Evolutionary conservation across 2,329 filamentous ascomycete species (phyloP).

Genomic region (Alternaria ventricosa): DNA sequence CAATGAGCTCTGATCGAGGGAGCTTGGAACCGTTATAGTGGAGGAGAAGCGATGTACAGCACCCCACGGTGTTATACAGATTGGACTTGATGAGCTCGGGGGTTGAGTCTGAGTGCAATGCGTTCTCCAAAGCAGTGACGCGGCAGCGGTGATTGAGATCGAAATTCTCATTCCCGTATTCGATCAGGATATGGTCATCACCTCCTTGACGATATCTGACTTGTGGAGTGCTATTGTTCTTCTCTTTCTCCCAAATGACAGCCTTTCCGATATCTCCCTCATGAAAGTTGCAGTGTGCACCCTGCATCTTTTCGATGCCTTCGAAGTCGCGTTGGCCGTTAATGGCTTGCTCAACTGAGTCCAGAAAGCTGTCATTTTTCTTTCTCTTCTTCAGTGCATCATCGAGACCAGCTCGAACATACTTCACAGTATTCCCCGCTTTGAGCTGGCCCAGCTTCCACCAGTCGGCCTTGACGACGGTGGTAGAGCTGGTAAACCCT

Average conservation of each 20-base stretch:
- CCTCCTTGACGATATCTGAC: slow-evolving; percentile 42
- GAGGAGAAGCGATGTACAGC: slow-evolving; percentile 54
- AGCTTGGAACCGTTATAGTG: slow-evolving; percentile 51
- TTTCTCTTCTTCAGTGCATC: slow-evolving; percentile 57
- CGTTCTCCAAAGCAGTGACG: slow-evolving; percentile 60
- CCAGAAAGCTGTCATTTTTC: slow-evolving; percentile 55
- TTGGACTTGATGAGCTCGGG: slow-evolving; percentile 48
- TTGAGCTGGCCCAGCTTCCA: slow-evolving; percentile 69
- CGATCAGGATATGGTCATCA: slow-evolving; percentile 61
- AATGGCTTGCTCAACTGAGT: slow-evolving; percentile 51
- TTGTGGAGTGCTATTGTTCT: slow-evolving; percentile 23
- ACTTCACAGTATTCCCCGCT: slow-evolving; percentile 62
- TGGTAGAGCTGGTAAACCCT: slow-evolving; percentile 64
- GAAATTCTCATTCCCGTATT: slow-evolving; percentile 64
- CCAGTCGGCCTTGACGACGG: slow-evolving; percentile 63
- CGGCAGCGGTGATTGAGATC: slow-evolving; percentile 65
- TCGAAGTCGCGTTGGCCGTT: slow-evolving; percentile 23
- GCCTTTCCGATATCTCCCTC: slow-evolving; percentile 36
- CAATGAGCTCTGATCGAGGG: slow-evolving; percentile 44
- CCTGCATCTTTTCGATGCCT: slow-evolving; percentile 31
- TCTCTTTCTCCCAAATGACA: slow-evolving; percentile 37
- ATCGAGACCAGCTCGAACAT: slow-evolving; percentile 59
- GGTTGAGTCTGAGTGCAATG: slow-evolving; percentile 51
- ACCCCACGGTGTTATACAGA: slow-evolving; percentile 60
- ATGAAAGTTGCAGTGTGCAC: slow-evolving; percentile 36